phyloP scores from a whole-genome alignment of 306 rosid species.

The Malus orientalis region DNA sequence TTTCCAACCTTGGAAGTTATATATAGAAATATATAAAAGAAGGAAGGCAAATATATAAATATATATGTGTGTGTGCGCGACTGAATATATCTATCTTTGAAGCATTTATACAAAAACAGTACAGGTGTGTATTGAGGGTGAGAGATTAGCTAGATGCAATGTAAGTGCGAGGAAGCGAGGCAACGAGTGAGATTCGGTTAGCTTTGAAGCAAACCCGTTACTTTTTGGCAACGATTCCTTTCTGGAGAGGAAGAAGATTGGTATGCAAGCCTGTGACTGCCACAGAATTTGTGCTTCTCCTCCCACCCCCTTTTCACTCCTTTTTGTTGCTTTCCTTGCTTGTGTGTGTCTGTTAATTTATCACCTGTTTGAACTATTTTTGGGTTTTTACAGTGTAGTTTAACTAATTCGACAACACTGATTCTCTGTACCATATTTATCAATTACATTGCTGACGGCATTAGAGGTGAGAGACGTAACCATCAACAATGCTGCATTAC shows the following conservation, averaged over 20 bases:
- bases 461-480: background rate
- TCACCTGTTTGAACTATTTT: background rate
- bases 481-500: background rate
- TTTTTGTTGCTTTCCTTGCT: slow-evolving; percentile 5
- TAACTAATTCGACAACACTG: background rate
- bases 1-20: slow-evolving; percentile 48
- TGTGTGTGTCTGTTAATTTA: background rate
- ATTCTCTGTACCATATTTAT: background rate
- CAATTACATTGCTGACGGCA: background rate
- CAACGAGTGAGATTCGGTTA: slow-evolving; percentile 95
- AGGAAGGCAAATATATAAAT: background rate
- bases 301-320: background rate
- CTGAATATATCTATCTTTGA: background rate
- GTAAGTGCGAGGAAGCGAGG: slow-evolving; percentile 61
- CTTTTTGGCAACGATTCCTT: slow-evolving; percentile 84
- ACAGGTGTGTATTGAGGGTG: slow-evolving; percentile 22
- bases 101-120: background rate
- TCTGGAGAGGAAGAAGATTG: slow-evolving; percentile 50
- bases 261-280: slow-evolving; percentile 83
- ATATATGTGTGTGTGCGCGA: background rate
- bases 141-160: slow-evolving; percentile 29
- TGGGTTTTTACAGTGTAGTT: background rate
- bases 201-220: slow-evolving; percentile 94
- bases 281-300: slow-evolving; percentile 39
- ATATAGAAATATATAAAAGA: slow-evolving; percentile 6